Conservation (phyloP, 768 basidiomycete species). For the Termitomyces sp. region DNA sequence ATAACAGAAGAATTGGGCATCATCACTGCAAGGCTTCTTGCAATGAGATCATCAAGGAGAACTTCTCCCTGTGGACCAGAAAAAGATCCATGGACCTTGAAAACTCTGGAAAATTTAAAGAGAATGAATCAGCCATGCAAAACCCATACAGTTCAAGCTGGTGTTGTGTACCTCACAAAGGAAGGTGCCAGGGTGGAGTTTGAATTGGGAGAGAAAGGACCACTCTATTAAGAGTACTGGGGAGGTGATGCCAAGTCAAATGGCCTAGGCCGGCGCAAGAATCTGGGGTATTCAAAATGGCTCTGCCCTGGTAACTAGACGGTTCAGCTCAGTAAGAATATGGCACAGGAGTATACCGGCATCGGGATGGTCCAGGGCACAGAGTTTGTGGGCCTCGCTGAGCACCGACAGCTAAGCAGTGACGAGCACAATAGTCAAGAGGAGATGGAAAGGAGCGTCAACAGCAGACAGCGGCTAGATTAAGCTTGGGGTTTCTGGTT, state of each 20-base stretch:
- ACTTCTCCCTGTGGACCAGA: not conserved
- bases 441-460: no score
- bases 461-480: no score
- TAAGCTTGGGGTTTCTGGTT: no score
- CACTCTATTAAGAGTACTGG: not conserved
- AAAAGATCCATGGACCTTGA: not conserved
- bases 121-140: not conserved
- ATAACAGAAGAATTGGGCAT: no score
- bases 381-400: no score
- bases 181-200: not conserved
- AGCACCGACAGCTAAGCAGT: no score
- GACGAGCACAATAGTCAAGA: no score
- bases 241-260: not conserved
- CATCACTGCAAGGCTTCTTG: no score
- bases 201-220: not conserved
- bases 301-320: no score
- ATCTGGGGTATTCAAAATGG: no score
- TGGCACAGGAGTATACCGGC: not conserved
- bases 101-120: not conserved
- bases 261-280: not conserved
- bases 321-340: not conserved
- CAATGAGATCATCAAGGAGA: constrained; percentile 70
- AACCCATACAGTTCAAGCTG: not conserved
- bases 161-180: not conserved
- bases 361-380: not conserved